phyloP scores from a whole-genome alignment of 768 basidiomycete genomes.

The Amyloporia xantha region DNA sequence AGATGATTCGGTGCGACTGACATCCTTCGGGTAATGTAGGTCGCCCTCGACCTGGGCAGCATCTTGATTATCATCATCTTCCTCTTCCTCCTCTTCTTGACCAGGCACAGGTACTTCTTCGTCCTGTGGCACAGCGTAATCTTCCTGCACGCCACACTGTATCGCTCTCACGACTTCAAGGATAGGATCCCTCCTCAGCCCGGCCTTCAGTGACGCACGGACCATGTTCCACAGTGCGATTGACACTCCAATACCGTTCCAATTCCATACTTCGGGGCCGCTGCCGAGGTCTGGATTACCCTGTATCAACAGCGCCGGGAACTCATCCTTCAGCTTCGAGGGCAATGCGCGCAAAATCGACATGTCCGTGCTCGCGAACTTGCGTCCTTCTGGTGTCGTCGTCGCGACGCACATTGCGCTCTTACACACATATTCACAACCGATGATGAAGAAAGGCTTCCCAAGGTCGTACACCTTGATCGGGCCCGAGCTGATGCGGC shows the following conservation, averaged over 20 bases:
- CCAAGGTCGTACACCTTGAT: slow-evolving; percentile 76
- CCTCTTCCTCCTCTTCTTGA: slow-evolving; percentile 28
- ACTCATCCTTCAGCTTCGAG: slow-evolving; percentile 60
- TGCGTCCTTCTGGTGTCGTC: slow-evolving; percentile 46
- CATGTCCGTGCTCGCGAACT: slow-evolving; percentile 65
- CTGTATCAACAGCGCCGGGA: slow-evolving; percentile 58
- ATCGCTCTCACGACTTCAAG: slow-evolving; percentile 52
- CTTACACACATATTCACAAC: slow-evolving; percentile 72
- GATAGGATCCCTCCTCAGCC: slow-evolving; percentile 57
- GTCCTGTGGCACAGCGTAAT: slow-evolving; percentile 19
- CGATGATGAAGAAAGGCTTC: slow-evolving; percentile 77
- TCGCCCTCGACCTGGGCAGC: slow-evolving; percentile 18
- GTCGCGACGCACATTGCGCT: slow-evolving; percentile 39
- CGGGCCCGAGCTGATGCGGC: slow-evolving; percentile 68
- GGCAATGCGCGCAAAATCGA: slow-evolving; percentile 69
- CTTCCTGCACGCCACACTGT: slow-evolving; percentile 42
- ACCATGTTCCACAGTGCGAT: slow-evolving; percentile 70
- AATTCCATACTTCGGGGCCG: slow-evolving; percentile 63
- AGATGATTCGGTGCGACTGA: slow-evolving; percentile 22
- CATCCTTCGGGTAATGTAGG: slow-evolving; percentile 18
- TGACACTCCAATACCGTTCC: slow-evolving; percentile 71
- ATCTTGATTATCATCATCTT: slow-evolving; percentile 19
- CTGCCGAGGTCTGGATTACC: slow-evolving; percentile 50
- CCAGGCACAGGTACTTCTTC: slow-evolving; percentile 30
- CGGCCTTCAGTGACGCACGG: slow-evolving; percentile 47